Evolutionary conservation across 176 grass and related monocot genomes (phyloP).

Genomic region (Poa annua): DNA sequence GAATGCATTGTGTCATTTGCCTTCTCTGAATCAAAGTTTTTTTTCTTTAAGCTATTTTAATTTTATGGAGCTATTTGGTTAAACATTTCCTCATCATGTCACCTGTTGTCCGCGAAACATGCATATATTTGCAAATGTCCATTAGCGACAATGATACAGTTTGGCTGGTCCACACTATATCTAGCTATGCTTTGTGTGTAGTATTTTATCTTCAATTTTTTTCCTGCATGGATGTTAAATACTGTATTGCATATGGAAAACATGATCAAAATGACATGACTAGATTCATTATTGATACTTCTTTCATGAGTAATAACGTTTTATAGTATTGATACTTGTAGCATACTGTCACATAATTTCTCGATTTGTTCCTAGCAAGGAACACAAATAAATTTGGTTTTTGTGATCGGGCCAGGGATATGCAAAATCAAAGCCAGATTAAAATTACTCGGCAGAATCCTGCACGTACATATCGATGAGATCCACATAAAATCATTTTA

Average conservation of each 20-base stretch:
- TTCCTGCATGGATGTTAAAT: neutral
- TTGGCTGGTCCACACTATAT: neutral
- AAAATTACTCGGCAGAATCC: neutral
- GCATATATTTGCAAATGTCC: neutral
- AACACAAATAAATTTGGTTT: neutral
- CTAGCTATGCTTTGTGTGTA: neutral
- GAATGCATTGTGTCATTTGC: too few species aligned
- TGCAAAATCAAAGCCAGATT: neutral
- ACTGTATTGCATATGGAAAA: neutral
- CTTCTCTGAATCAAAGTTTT: neutral
- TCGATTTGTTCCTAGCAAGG: neutral
- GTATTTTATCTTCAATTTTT: neutral
- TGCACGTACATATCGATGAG: neutral
- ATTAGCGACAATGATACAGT: neutral
- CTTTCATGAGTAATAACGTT: too few species aligned
- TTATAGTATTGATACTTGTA: too few species aligned
- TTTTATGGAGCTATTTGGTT: neutral
- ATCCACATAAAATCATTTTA: neutral
- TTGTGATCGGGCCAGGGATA: neutral
- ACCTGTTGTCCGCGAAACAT: neutral
- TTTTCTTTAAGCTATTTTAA: neutral
- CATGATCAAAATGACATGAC: neutral
- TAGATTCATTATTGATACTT: too few species aligned
- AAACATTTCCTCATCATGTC: neutral
- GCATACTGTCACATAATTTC: too few species aligned